Base-by-base conservation (phyloP, 1,284 basidiomycete species). In the Heterobasidion irregulare region DNA sequence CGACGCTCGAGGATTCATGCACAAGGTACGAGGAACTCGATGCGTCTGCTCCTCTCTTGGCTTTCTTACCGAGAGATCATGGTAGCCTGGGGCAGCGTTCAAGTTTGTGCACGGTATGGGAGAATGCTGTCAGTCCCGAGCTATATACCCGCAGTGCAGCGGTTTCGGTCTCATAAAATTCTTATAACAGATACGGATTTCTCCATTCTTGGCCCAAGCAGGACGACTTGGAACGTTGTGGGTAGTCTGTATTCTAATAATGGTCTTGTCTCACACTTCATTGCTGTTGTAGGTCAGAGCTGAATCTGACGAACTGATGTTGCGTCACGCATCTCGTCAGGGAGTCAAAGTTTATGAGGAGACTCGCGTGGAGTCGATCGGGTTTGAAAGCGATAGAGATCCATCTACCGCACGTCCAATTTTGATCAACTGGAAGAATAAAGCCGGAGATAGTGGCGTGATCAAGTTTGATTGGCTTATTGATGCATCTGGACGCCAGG, bases 221-320 rank as follows among this genome's bases (percentile, higher is more conserved):
- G 83, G 57, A 76, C 73, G 56, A 73, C 84, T 2, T 86, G 82
- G 82, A 86, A 86, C 61, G 83, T 86, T 53, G 82, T 85, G 62
- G 57, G 80, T 72, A 16, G n/a, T 36, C 52, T 26, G 16, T 18
- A 34, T 18, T 32, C 1, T n/a, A n/a, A n/a, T n/a, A n/a, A n/a
- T n/a, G n/a, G n/a, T n/a, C n/a, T n/a, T n/a, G n/a, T n/a, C n/a
- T n/a, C n/a, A n/a, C n/a, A n/a, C n/a, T n/a, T n/a, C n/a, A n/a
- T n/a, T n/a, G n/a, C n/a, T n/a, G n/a, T n/a, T n/a, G n/a, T 16
- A 84, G 82, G 69, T 78, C 48, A 80, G 84, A 44, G 77, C 83
- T 1, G 82, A 84, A 64, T 84, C 83, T 56, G 84, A 86, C 64
- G 72, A 80, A 75, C 75, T 55, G 63, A 63, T 18, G n/a, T n/a